Base-by-base conservation (phyloP, 2,329 filamentous ascomycete genomes). In the Setomelanomma holmii region DNA sequence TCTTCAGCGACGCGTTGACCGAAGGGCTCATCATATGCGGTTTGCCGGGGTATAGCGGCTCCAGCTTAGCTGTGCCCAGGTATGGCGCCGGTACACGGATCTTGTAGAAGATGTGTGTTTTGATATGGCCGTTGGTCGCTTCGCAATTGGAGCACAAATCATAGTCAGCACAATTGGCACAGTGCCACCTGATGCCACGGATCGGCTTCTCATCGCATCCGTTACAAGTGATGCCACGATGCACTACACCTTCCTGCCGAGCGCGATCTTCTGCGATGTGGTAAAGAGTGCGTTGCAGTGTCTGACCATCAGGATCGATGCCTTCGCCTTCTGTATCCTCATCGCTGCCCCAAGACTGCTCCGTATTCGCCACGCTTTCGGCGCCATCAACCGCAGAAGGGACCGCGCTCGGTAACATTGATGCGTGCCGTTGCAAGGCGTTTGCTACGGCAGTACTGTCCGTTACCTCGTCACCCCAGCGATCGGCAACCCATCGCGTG, bases 101-200 rank as follows among this genome's bases (percentile, higher is more conserved):
- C 75, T 98, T 98, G 82, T 96, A 96, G 76, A 99, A 98, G 40
- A 98, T 85, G 75, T 99, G 95, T 1, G 92, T 96, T 73, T 93
- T 96, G 67, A 84, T 86, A 70, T 96, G 93, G 1, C 88, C 76
- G 19, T 85, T 85, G 4, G 90, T 85, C 14, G 83, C 80, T 76
- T 99, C 93, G 76, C 95, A 99, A 6, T 88, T 88, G 70, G 97
- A 92, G 78, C 95, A 99, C 2, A 99, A 85, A 71, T 99, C 95
- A 71, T 92, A 98, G 75, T 99, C 93, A 60, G 90, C 86, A 72
- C 95, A 99, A 77, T 99, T 98, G 64, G 92, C 88, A 75, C 95
- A 99, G 53, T 93, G 89, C 78, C 96, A 99, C 51, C 95, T 86
- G 55, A 96, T 89, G 14, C 95, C 95, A 45, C 91, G 88, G 55